Evolutionary conservation across 2,329 filamentous ascomycete species (phyloP).

Genomic region (Fusarium redolens): DNA sequence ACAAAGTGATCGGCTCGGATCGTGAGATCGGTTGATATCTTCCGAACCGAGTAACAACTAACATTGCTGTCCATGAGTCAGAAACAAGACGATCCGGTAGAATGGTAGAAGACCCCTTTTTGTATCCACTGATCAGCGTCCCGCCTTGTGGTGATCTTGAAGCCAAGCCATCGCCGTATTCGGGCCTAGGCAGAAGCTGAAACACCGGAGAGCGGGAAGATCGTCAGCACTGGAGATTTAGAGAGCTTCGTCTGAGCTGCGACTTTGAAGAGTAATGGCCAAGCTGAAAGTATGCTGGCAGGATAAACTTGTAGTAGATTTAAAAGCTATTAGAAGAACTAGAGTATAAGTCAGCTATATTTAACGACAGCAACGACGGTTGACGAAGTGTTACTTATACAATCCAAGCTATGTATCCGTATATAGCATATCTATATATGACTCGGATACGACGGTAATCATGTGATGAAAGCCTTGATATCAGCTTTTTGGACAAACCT

Average conservation of each 20-base stretch:
- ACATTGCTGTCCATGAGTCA: not conserved
- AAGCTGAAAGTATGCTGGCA: too few species aligned
- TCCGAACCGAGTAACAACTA: not conserved
- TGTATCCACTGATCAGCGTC: not conserved
- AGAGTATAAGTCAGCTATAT: too few species aligned
- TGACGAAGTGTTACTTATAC: too few species aligned
- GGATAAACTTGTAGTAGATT: too few species aligned
- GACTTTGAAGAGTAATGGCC: fast-evolving
- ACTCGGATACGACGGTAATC: too few species aligned
- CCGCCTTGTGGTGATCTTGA: too few species aligned
- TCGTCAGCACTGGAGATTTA: not conserved
- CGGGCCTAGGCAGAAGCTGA: not conserved
- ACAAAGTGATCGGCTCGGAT: not conserved
- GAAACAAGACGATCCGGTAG: not conserved
- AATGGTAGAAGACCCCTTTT: not conserved
- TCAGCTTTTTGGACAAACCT: not conserved
- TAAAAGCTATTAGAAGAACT: too few species aligned
- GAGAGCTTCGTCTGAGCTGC: not conserved
- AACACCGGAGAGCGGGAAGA: not conserved
- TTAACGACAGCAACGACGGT: too few species aligned
- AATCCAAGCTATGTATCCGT: too few species aligned
- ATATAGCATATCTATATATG: too few species aligned
- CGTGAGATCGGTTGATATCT: not conserved
- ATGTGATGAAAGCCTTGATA: too few species aligned
- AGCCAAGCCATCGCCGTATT: not conserved